Conservation (phyloP, 139 green algal genomes). For the Chlorella sorokiniana region DNA sequence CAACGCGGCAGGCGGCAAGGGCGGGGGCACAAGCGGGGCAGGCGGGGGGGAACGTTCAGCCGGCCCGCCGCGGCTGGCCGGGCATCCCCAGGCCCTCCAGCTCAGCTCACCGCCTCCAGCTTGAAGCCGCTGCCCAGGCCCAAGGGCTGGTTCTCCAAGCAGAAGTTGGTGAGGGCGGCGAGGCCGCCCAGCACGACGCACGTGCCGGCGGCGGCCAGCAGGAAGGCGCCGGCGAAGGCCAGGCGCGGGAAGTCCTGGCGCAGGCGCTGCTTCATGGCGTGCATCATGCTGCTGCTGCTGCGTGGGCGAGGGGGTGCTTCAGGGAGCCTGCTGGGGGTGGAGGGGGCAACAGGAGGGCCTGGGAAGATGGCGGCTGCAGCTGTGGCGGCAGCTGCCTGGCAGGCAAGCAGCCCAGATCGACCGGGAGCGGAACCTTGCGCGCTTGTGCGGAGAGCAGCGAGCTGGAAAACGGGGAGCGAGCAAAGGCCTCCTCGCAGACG, state of each 20-base stretch:
- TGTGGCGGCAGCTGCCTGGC: too few relatives aligned
- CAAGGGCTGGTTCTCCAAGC: slow-evolving; percentile 12
- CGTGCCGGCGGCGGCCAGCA: not conserved
- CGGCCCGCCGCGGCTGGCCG: too few relatives aligned
- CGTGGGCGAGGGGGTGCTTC: not conserved
- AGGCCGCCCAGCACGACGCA: not conserved
- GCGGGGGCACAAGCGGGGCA: too few relatives aligned
- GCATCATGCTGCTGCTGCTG: not conserved
- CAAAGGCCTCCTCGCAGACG: too few relatives aligned
- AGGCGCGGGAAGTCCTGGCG: not conserved
- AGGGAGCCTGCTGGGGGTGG: too few relatives aligned
- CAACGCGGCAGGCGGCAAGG: too few relatives aligned
- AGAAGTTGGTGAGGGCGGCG: slow-evolving; percentile 1
- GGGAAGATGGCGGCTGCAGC: too few relatives aligned
- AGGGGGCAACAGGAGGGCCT: too few relatives aligned
- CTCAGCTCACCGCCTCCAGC: not conserved
- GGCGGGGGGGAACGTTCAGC: not conserved
- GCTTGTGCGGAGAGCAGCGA: too few relatives aligned
- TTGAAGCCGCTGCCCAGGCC: slow-evolving; percentile 11
- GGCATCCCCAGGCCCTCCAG: not conserved
- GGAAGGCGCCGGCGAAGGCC: not conserved
- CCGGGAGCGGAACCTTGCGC: too few relatives aligned
- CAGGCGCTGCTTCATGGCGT: not conserved
- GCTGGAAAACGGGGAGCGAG: too few relatives aligned
- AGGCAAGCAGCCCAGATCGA: too few relatives aligned